Conservation (phyloP, 202 grass and related monocot genomes). For the Sporobolus alterniflorus region DNA sequence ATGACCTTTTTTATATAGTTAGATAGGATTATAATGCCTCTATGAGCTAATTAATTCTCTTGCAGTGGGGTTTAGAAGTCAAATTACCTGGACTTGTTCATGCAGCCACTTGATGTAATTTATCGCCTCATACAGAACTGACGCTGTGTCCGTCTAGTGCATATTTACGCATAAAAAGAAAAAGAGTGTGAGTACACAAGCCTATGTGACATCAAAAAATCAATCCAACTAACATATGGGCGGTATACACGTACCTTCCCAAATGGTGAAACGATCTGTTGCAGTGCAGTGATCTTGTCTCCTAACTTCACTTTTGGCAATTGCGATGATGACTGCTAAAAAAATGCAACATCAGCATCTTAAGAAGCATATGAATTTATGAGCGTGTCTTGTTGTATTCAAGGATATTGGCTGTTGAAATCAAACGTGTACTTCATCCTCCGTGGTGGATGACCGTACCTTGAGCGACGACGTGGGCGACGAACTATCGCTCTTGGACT, state of each 20-base stretch:
- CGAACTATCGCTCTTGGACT: conserved; percentile 66
- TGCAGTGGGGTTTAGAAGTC: background rate
- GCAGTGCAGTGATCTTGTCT: conserved; percentile 87
- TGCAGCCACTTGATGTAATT: conserved; percentile 95
- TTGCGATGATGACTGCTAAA: conserved; percentile 47
- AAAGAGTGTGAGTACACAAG: background rate
- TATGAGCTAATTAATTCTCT: no score
- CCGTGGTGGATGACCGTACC: conserved; percentile 35
- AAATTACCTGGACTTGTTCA: conserved; percentile 89
- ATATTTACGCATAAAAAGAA: background rate
- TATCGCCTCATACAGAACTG: conserved; percentile 87
- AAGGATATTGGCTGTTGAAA: no score
- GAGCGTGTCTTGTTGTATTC: no score
- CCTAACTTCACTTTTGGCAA: conserved; percentile 86
- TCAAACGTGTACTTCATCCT: no score
- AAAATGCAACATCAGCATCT: background rate
- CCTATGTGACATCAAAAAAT: background rate
- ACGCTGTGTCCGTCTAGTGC: conserved; percentile 88
- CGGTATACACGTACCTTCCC: conserved; percentile 60
- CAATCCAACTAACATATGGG: background rate
- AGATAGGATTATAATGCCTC: no score
- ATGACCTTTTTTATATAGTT: no score
- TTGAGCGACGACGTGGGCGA: conserved; percentile 72
- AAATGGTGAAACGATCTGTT: conserved; percentile 98
- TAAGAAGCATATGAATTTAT: no score